These are phyloP conservation scores for Aspergillaceae sp. DNA, from an alignment of 2,329 filamentous ascomycete species.

Conservation along the genomic window DNA sequence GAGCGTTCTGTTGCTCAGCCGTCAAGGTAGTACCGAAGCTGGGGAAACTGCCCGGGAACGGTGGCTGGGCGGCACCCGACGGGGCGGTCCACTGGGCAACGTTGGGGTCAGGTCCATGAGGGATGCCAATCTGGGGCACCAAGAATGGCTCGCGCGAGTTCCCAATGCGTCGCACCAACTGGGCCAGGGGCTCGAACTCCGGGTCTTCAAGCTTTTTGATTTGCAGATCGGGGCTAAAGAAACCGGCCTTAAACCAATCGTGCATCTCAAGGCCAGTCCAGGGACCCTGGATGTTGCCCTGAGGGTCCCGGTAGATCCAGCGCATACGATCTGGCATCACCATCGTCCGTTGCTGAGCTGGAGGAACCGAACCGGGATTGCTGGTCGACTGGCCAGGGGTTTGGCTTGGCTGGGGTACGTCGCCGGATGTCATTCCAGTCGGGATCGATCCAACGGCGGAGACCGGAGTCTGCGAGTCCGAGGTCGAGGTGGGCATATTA, in stretches of 20 bases:
- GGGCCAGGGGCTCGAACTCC: conserved; percentile 90
- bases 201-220: conserved; percentile 91
- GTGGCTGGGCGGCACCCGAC: conserved; percentile 64
- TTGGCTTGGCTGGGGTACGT: conserved; percentile 24
- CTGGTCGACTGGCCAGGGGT: conserved; percentile 25
- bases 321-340: conserved; percentile 99
- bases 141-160: conserved; percentile 97
- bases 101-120: conserved; percentile 65
- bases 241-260: conserved; percentile 98
- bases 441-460: conserved; percentile 28
- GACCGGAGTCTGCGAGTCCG: conserved; percentile 28
- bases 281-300: conserved; percentile 83
- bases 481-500: conserved; percentile 21
- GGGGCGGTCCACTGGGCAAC: conserved; percentile 43
- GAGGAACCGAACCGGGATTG: conserved; percentile 56
- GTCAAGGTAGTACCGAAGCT: conserved; percentile 95
- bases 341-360: conserved; percentile 73
- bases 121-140: conserved; percentile 91
- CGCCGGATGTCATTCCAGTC: conserved; percentile 21
- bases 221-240: conserved; percentile 88
- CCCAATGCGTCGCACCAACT: conserved; percentile 88
- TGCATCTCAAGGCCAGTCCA: conserved; percentile 98
- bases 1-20: conserved; percentile 93
- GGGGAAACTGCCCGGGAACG: conserved; percentile 86
- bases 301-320: conserved; percentile 96